Percentiles rank a stretch among this genome's conserved stretches.
Conservation (phyloP, 768 basidiomycete species). For the Omphalotus guepiniiformis region DNA sequence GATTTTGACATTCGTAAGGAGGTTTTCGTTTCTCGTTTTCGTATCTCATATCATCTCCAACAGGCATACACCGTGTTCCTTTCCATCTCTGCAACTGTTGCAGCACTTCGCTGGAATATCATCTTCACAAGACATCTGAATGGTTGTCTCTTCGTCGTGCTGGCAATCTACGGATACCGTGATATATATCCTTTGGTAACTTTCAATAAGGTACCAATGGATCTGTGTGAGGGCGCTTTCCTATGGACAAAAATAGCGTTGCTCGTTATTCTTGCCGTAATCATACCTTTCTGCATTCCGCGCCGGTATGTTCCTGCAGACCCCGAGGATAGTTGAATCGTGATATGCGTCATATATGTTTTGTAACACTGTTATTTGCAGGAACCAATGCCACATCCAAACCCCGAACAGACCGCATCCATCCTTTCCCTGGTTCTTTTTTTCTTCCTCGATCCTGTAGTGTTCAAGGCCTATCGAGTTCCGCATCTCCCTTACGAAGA, state of each 20-base stretch:
- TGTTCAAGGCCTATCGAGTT: conserved; percentile 4
- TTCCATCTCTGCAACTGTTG: background rate
- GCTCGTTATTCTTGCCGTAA: conserved; percentile 31
- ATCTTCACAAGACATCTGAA: background rate
- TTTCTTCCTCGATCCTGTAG: background rate
- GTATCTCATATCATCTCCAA: background rate
- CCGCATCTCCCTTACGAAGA: background rate
- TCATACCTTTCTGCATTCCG: conserved; percentile 41
- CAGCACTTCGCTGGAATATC: background rate
- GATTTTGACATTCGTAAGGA: background rate
- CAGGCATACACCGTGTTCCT: background rate
- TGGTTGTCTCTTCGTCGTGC: conserved; percentile 17
- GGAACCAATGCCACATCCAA: conserved; percentile 19
- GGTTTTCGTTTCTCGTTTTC: background rate
- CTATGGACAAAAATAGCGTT: conserved; percentile 42
- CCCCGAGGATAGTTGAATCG: conserved; percentile 25
- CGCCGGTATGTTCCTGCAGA: conserved; percentile 42
- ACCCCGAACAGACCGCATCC: conserved; percentile 36
- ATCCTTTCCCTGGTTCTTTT: conserved; percentile 11
- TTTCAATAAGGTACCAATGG: conserved; percentile 34
- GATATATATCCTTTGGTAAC: conserved; percentile 44
- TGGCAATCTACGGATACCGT: conserved; percentile 35
- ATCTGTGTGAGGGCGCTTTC: conserved; percentile 30
- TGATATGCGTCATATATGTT: background rate
- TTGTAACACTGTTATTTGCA: conserved; percentile 8